Evolutionary conservation across 331 rosid species (phyloP), one percentile per base, ranked within the genome.

Genomic region (Quercus lobata): DNA sequence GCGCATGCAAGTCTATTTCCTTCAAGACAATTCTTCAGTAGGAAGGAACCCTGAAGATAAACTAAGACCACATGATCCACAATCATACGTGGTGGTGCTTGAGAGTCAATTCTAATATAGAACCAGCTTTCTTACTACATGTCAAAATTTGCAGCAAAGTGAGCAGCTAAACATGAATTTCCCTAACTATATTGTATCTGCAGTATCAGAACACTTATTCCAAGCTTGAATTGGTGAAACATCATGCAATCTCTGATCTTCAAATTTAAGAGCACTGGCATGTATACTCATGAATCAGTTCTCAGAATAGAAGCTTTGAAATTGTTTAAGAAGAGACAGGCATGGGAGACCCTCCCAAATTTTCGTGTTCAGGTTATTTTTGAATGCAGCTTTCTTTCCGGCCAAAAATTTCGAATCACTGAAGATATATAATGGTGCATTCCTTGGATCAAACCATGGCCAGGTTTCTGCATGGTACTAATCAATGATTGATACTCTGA

Each of bases 401-500:
- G 6, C 35, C 84, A 71, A 75, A 86, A 72, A 52, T 49, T 69
- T 79, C 83, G 84, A 73, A 83, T 66, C 66, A 82, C 52, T 7
- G 87, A 87, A 29, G 84, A 75, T 22, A 87, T 62, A 58, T 66
- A 76, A 58, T 52, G 73, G 16, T 21, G 85, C 79, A 83, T 63
- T 79, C 66, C 83, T 71, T 84, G 60, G 37, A 87, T 24, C 73
- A 87, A 57, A 46, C 94, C 85, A 29, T 41, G 82, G 74, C 79
- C 49, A 34, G 90, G 71, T 83, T 86, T 78, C 80, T 86, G 86
- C 79, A 91, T 79, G 24, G 84, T 85, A 21, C 82, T 52, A 72
- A 90, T 76, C 80, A 95, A 81, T 90, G 92, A 89, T 63, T 69
- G 81, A 84, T 91, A 92, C 34, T 95, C 97, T 30, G 89, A 83